These are phyloP conservation scores for Yamadazyma jaroonii DNA, from an alignment of 1,139 yeast species.

Conservation along the genomic window DNA sequence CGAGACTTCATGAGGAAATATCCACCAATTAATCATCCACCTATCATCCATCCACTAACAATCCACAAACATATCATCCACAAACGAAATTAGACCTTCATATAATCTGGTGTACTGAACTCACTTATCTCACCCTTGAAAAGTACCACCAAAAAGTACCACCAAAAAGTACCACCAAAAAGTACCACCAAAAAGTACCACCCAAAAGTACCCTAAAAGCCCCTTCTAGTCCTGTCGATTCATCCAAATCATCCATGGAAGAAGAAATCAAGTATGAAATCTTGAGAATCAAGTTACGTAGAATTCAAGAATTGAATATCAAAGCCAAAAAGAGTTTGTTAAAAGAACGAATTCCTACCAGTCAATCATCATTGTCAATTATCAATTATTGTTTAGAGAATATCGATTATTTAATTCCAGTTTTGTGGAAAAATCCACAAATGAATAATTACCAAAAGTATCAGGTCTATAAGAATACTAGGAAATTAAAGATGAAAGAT, in stretches of 20 bases:
- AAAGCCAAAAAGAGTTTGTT: constrained; percentile 53
- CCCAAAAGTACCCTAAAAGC: too few species aligned
- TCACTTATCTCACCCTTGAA: too few species aligned
- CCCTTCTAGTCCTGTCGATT: too few species aligned
- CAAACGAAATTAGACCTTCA: too few species aligned
- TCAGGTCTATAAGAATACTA: constrained; percentile 18
- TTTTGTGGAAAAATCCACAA: constrained; percentile 47
- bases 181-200: background rate
- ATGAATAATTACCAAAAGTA: constrained; percentile 42
- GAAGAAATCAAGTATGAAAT: constrained; percentile 28
- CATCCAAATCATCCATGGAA: constrained; percentile 3
- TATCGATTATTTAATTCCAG: constrained; percentile 54
- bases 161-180: background rate
- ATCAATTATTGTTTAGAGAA: constrained; percentile 44
- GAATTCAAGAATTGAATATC: constrained; percentile 60
- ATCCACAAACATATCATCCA: too few species aligned
- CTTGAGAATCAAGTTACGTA: constrained; percentile 51
- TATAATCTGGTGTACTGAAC: too few species aligned
- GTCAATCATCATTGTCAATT: constrained; percentile 55
- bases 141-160: background rate
- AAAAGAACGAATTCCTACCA: constrained; percentile 64
- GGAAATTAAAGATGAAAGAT: constrained; percentile 8
- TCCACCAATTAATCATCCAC: too few species aligned
- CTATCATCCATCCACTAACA: too few species aligned
- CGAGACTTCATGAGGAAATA: too few species aligned